Evolutionary conservation across 805 yeast species (phyloP).

Genomic region (Tetrapisispora fleetii): DNA sequence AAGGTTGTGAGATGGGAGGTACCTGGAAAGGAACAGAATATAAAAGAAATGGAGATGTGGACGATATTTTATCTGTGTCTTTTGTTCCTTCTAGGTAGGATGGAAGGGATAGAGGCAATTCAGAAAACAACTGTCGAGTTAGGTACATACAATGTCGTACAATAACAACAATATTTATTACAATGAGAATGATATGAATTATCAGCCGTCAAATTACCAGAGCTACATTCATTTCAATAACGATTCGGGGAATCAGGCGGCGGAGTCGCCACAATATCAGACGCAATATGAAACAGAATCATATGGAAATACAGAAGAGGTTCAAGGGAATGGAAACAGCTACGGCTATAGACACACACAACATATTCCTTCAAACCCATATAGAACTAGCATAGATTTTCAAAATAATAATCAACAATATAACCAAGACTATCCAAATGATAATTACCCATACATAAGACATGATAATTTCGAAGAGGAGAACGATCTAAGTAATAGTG

Average conservation of each 20-base stretch:
- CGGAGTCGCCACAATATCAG: background rate
- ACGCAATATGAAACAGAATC: background rate
- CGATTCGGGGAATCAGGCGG: background rate
- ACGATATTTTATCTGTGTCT: too few relatives aligned
- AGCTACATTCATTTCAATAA: background rate
- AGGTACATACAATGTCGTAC: background rate
- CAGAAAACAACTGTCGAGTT: too few relatives aligned
- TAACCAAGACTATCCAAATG: background rate
- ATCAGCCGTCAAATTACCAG: background rate
- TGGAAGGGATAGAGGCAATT: background rate
- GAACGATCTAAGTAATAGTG: conserved; percentile 4
- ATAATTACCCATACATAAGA: conserved; percentile 14
- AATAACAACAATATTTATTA: background rate
- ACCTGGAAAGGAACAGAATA: too few relatives aligned
- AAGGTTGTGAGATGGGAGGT: too few relatives aligned
- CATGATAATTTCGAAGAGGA: conserved; percentile 13
- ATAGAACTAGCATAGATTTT: background rate
- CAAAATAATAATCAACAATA: background rate
- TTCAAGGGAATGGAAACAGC: background rate
- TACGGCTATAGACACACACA: background rate
- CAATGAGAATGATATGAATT: background rate
- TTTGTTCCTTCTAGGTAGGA: too few relatives aligned
- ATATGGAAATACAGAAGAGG: background rate
- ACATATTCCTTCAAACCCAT: background rate
- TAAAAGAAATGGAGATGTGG: too few relatives aligned